These are phyloP conservation scores for Pseudocercospora cruenta DNA, from an alignment of 2,329 filamentous ascomycete genomes.

Conservation along the genomic window DNA sequence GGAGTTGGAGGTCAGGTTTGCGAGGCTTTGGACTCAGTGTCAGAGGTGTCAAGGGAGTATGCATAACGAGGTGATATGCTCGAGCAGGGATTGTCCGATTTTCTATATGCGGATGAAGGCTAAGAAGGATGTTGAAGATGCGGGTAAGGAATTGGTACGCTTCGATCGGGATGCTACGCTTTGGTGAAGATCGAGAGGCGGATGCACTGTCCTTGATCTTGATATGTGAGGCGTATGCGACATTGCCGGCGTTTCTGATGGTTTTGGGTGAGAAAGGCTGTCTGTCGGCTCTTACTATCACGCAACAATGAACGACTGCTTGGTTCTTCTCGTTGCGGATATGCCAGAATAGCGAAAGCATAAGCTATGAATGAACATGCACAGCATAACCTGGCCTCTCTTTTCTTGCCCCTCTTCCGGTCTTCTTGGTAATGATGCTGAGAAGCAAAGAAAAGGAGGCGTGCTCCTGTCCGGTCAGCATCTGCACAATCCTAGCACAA, in stretches of 20 bases:
- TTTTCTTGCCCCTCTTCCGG: neutral
- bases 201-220: too few species aligned
- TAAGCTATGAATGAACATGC: neutral
- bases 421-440: neutral
- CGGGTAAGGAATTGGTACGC: conserved; percentile 81
- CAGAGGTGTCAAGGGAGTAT: conserved; percentile 97
- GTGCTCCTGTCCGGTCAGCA: neutral
- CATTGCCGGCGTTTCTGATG: neutral
- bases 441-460: neutral
- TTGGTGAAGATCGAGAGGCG: conserved; percentile 50
- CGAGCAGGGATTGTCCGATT: conserved; percentile 93
- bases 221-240: neutral
- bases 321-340: neutral
- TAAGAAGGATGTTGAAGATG: conserved; percentile 97
- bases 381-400: too few species aligned
- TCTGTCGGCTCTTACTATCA: neutral
- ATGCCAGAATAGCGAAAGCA: neutral
- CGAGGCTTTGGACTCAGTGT: conserved; percentile 95
- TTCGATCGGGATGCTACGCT: conserved; percentile 86
- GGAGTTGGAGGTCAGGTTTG: conserved; percentile 90
- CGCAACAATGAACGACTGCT: neutral
- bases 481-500: neutral
- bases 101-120: conserved; percentile 99
- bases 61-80: conserved; percentile 98
- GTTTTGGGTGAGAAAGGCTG: neutral